These are phyloP conservation scores for Trametes sp. DNA, from an alignment of 1,284 basidiomycete genomes.

Conservation along the genomic window DNA sequence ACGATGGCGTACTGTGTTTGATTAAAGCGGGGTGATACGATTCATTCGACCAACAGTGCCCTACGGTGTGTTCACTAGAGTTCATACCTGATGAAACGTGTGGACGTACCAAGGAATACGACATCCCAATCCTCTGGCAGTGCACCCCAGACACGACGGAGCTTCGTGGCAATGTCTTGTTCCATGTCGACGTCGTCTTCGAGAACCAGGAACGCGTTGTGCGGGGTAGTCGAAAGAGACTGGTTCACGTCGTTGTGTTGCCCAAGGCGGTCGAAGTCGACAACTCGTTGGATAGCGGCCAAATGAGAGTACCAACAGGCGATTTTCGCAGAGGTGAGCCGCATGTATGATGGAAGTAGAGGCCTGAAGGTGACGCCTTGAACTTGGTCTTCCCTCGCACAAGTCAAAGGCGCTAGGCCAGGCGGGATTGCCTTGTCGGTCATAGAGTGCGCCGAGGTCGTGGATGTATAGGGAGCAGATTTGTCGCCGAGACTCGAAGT, in stretches of 20 bases:
- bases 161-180: slow-evolving; percentile 60
- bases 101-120: slow-evolving; percentile 68
- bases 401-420: slow-evolving; percentile 49
- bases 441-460: neutral
- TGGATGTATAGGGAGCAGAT: no score
- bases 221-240: neutral
- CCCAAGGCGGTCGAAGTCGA: slow-evolving; percentile 31
- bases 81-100: slow-evolving; percentile 2
- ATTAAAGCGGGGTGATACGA: slow-evolving; percentile 42
- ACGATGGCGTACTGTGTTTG: neutral
- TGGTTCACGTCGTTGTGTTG: neutral
- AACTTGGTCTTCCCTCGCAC: slow-evolving; percentile 55
- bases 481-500: no score
- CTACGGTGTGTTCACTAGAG: slow-evolving; percentile 43
- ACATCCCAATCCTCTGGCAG: slow-evolving; percentile 78
- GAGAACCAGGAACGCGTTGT: slow-evolving; percentile 59
- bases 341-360: slow-evolving; percentile 51
- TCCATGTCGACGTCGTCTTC: slow-evolving; percentile 88
- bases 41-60: slow-evolving; percentile 80
- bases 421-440: neutral
- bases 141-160: slow-evolving; percentile 59
- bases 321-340: slow-evolving; percentile 64
- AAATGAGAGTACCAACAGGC: slow-evolving; percentile 83
- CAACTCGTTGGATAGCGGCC: slow-evolving; percentile 56
- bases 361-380: slow-evolving; percentile 48